phyloP scores from a whole-genome alignment of 2,329 filamentous ascomycete species.

The Sclerotinia spermophila region DNA sequence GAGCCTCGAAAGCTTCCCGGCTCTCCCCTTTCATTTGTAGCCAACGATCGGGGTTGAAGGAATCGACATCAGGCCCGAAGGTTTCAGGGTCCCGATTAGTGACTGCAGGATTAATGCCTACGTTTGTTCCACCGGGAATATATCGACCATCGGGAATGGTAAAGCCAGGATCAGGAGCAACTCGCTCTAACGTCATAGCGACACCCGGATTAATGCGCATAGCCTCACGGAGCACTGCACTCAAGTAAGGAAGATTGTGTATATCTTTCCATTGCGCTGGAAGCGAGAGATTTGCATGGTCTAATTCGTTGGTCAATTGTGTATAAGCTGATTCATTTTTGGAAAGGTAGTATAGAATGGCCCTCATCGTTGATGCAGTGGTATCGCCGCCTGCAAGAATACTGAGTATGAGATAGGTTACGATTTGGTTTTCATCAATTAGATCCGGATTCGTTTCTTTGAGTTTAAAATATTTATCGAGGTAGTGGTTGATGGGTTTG shows the following conservation, averaged over 20 bases:
- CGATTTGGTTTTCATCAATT: not conserved
- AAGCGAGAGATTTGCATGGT: not conserved
- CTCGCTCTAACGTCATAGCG: slow-evolving; percentile 5
- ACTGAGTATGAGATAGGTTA: slow-evolving; percentile 1
- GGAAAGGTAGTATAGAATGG: slow-evolving; percentile 4
- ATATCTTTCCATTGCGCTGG: slow-evolving; percentile 5
- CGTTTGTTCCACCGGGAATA: slow-evolving; percentile 49
- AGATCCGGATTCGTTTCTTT: not conserved
- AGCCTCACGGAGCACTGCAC: not conserved
- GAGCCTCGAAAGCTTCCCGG: not conserved
- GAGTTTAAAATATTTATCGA: not conserved
- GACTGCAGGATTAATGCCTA: slow-evolving; percentile 44
- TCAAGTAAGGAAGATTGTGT: not conserved
- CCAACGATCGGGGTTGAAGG: slow-evolving; percentile 60
- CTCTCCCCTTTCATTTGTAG: not conserved
- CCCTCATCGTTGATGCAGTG: not conserved
- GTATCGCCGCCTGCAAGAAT: not conserved
- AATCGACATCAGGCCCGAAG: slow-evolving; percentile 57
- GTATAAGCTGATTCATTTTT: not conserved
- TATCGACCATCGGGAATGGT: slow-evolving; percentile 32
- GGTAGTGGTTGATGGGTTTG: not conserved
- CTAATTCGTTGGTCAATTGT: not conserved
- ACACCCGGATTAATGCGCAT: not conserved
- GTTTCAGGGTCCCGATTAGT: slow-evolving; percentile 50
- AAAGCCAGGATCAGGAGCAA: slow-evolving; percentile 13